phyloP scores from a whole-genome alignment of 2,329 filamentous ascomycete genomes.

The Hymenoscyphus repandus region DNA sequence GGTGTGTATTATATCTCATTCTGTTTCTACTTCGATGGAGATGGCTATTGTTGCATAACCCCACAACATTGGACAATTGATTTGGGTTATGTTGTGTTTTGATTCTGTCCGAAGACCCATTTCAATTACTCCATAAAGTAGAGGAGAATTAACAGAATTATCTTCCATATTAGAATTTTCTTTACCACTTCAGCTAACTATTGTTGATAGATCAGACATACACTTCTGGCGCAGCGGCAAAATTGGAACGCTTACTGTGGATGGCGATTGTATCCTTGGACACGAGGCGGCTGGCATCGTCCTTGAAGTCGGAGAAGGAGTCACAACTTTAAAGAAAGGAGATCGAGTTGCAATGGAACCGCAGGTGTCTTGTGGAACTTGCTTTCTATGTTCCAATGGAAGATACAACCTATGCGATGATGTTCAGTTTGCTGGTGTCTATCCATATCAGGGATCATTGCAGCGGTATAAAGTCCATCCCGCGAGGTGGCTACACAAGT shows the following conservation, averaged over 20 bases:
- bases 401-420: not conserved
- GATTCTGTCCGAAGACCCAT: too few relatives aligned
- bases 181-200: not conserved
- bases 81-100: too few relatives aligned
- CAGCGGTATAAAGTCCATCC: constrained; percentile 17
- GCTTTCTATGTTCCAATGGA: constrained; percentile 49
- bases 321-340: constrained; percentile 45
- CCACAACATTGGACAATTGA: too few relatives aligned
- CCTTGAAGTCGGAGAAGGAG: constrained; percentile 49
- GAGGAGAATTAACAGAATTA: too few relatives aligned
- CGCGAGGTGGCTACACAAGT: constrained; percentile 1
- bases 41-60: too few relatives aligned
- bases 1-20: constrained; percentile 35
- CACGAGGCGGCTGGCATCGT: constrained; percentile 61
- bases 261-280: constrained; percentile 47
- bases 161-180: too few relatives aligned
- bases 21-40: too few relatives aligned
- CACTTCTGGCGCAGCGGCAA: constrained; percentile 63
- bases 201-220: constrained; percentile 50
- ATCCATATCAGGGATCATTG: not conserved
- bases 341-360: constrained; percentile 63
- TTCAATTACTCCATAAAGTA: too few relatives aligned
- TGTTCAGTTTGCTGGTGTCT: not conserved
- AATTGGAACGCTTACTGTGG: constrained; percentile 58
- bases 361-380: constrained; percentile 56